Conservation (phyloP, 768 basidiomycete species). For the Mrakia hoshinonis region DNA sequence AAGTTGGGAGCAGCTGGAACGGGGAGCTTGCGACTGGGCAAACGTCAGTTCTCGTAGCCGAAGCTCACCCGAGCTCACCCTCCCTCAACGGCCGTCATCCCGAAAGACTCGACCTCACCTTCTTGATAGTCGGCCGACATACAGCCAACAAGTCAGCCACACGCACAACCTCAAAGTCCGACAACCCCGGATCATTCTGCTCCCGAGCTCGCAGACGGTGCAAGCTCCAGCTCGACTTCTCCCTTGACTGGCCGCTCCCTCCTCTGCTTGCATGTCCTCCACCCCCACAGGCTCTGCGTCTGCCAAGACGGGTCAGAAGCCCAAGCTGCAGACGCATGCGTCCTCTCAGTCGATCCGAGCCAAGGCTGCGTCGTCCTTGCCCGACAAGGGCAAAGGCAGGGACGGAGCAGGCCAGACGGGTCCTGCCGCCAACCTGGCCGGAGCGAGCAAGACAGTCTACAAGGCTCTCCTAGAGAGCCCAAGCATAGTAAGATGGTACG, state of each 20-base stretch:
- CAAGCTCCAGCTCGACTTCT: not conserved
- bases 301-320: not conserved
- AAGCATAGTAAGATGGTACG: slow-evolving; percentile 9
- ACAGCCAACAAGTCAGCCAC: too few relatives aligned
- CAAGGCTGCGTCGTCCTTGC: slow-evolving; percentile 11
- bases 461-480: slow-evolving; percentile 21
- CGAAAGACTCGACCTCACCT: too few relatives aligned
- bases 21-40: not conserved
- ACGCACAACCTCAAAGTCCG: not conserved
- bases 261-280: not conserved
- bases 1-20: not conserved
- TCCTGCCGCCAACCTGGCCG: not conserved
- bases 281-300: not conserved
- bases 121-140: not conserved
- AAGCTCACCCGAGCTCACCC: too few relatives aligned
- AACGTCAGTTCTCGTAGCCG: not conserved
- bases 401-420: slow-evolving; percentile 7
- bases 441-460: slow-evolving; percentile 16
- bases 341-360: slow-evolving; percentile 18
- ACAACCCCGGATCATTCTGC: too few relatives aligned
- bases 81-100: too few relatives aligned
- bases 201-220: too few relatives aligned
- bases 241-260: not conserved
- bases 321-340: not conserved
- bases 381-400: not conserved